Percentiles rank a stretch among this genome's conserved stretches.
Evolutionary conservation across 2,329 filamentous ascomycete genomes (phyloP).

Genomic region (Fusarium redolens): DNA sequence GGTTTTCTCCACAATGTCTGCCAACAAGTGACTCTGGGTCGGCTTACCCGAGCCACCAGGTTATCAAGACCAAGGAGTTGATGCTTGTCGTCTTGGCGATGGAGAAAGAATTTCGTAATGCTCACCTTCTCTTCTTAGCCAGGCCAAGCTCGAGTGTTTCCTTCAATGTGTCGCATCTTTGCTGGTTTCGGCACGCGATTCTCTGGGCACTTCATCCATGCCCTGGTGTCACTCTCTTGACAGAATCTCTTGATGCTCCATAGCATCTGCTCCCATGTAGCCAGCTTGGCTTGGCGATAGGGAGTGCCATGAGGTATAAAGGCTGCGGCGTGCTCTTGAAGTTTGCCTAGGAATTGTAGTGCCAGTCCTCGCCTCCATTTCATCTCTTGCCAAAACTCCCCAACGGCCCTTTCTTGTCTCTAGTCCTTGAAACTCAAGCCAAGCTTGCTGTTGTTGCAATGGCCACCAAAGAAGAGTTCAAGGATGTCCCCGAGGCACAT

Average conservation of each 20-base stretch:
- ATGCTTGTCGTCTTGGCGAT: conserved; percentile 37
- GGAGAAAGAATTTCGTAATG: conserved; percentile 32
- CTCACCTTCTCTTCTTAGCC: conserved; percentile 35
- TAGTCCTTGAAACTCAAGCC: conserved; percentile 9
- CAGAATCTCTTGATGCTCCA: conserved; percentile 17
- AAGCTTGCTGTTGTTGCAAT: conserved; percentile 29
- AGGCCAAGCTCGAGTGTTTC: conserved; percentile 31
- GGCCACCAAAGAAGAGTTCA: conserved; percentile 32
- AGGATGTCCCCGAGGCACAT: conserved; percentile 25
- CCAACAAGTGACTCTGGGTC: conserved; percentile 19
- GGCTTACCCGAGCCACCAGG: conserved; percentile 29
- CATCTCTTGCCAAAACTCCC: neutral
- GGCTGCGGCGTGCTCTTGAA: conserved; percentile 3
- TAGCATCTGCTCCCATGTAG: conserved; percentile 16
- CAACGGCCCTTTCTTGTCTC: neutral
- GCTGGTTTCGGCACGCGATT: conserved; percentile 25
- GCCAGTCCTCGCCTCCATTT: conserved; percentile 4
- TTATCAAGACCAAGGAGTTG: conserved; percentile 20
- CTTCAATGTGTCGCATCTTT: conserved; percentile 22
- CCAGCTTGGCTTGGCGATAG: conserved; percentile 29
- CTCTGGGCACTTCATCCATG: conserved; percentile 26
- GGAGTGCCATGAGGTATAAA: conserved; percentile 30
- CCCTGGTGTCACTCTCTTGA: conserved; percentile 8
- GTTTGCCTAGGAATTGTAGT: neutral
- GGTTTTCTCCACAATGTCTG: conserved; percentile 27